Base-by-base conservation (phyloP, 2,329 filamentous ascomycete species). In the Periconia digitata region DNA sequence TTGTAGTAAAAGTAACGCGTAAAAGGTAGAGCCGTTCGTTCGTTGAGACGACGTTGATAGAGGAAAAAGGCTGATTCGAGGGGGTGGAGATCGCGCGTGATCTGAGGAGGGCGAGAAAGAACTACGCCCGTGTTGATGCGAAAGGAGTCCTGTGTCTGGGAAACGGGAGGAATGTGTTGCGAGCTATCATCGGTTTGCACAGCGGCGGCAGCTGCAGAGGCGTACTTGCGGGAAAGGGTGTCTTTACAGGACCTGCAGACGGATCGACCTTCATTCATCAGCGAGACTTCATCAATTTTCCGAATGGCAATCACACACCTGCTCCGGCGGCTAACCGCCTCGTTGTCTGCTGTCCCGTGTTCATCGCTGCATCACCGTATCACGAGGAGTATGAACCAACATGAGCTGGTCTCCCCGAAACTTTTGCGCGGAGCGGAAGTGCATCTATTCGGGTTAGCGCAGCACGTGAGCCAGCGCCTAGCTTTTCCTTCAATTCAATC, bases 41-140 rank as follows among this genome's bases (percentile, higher is more conserved):
- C 94, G 73, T 97, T 96, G 51, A 99, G 81, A 13, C 94, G 90
- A 63, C 92, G 92, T 76, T 99, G 94, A 77, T 99, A 99, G 71
- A 99, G 91, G 79, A 87, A 96, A 76, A 87, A 97, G 55, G 92
- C 81, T 67, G 90, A 88, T 74, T 99, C 94, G 74, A 99, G 97
- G 12, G 89, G 80, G 27, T 88, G 89, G 45, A 92, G 85, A 52
- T 87, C 80, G 58, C 89, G 87, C 21, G 94, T 97, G 63, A 99
- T 80, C 50, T 95, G 78, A 6, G 94, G 94, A 40, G 94, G 84
- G 22, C 94, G 90, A 39, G 91, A 94, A 55, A 99, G 84, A 59
- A 97, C 84, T 50, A 96, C 80, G 55, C 90, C 88, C 49, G 85
- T 80, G 42, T 74, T 71, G 48, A 79, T 56, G 24, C 68, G 68